Percentiles rank a stretch among this genome's conserved stretches.
Conservation (phyloP, 345 rosid species). For the Physaria fendleri region DNA sequence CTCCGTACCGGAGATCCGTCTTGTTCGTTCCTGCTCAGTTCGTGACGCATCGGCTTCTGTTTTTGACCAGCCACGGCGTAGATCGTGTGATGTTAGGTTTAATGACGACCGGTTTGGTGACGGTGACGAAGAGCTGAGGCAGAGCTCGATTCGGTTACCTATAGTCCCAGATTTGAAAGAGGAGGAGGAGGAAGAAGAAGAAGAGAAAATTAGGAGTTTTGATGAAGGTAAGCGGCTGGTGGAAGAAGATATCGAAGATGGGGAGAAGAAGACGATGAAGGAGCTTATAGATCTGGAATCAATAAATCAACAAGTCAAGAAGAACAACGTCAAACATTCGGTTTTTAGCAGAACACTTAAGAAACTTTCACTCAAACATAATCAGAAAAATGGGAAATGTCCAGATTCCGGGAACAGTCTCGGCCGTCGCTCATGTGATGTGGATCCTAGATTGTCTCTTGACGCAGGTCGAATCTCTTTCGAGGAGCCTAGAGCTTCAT, state of each 20-base stretch:
- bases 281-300: conserved; percentile 75
- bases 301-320: conserved; percentile 31
- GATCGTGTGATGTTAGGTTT: conserved; percentile 42
- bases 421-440: conserved; percentile 66
- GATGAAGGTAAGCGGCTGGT: conserved; percentile 7
- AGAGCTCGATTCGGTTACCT: conserved; percentile 19
- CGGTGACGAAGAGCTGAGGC: conserved; percentile 22
- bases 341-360: conserved; percentile 53
- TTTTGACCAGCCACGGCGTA: conserved; percentile 46
- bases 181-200: conserved; percentile 19
- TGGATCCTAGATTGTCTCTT: conserved; percentile 58
- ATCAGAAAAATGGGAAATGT: conserved; percentile 32
- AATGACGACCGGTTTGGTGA: conserved; percentile 18
- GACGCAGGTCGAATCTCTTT: conserved; percentile 41
- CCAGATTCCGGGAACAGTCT: conserved; percentile 28
- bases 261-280: conserved; percentile 60
- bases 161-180: conserved; percentile 20
- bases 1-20: conserved; percentile 24
- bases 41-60: conserved; percentile 11
- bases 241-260: conserved; percentile 38
- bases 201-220: conserved; percentile 2
- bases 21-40: conserved; percentile 21
- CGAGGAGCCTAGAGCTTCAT: conserved; percentile 76
- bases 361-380: conserved; percentile 52
- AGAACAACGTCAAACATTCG: conserved; percentile 40